Evolutionary conservation across 1,139 yeast genomes (phyloP).

Genomic region (Geotrichum carabidarum): DNA sequence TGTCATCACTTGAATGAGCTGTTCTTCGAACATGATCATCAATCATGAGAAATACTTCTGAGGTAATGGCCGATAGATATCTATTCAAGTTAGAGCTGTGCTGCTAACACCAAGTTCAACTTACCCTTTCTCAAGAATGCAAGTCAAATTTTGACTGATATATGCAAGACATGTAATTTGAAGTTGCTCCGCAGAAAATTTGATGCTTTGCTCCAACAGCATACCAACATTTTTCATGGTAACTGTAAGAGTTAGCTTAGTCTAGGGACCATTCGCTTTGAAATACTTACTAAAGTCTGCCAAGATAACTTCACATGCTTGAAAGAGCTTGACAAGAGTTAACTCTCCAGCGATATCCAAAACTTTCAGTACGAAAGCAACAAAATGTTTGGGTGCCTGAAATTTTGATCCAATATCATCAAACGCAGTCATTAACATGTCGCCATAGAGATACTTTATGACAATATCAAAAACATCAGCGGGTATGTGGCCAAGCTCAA

Average conservation of each 20-base stretch:
- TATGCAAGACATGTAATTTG: constrained; percentile 62
- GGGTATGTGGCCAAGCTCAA: constrained; percentile 44
- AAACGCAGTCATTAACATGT: constrained; percentile 44
- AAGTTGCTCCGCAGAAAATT: constrained; percentile 50
- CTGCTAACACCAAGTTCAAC: constrained; percentile 3
- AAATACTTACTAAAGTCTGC: constrained; percentile 44
- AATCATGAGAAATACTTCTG: constrained; percentile 4
- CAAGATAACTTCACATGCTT: constrained; percentile 57
- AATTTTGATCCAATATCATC: constrained; percentile 29
- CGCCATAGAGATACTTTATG: constrained; percentile 57
- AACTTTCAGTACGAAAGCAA: constrained; percentile 54
- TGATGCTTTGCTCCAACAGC: constrained; percentile 52
- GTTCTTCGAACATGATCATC: constrained; percentile 10
- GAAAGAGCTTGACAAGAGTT: constrained; percentile 54
- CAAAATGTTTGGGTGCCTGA: constrained; percentile 44
- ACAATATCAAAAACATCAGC: constrained; percentile 47
- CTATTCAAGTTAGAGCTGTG: constrained; percentile 4
- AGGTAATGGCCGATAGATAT: constrained; percentile 11
- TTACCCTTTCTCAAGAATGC: constrained; percentile 50
- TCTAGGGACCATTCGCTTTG: neutral
- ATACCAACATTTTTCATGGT: constrained; percentile 56
- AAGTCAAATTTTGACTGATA: constrained; percentile 60
- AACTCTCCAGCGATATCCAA: constrained; percentile 63
- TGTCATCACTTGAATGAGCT: neutral
- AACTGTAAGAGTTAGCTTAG: constrained; percentile 31